Conservation (phyloP, 495 filamentous ascomycete genomes). For the Aspergillus mulundensis region DNA sequence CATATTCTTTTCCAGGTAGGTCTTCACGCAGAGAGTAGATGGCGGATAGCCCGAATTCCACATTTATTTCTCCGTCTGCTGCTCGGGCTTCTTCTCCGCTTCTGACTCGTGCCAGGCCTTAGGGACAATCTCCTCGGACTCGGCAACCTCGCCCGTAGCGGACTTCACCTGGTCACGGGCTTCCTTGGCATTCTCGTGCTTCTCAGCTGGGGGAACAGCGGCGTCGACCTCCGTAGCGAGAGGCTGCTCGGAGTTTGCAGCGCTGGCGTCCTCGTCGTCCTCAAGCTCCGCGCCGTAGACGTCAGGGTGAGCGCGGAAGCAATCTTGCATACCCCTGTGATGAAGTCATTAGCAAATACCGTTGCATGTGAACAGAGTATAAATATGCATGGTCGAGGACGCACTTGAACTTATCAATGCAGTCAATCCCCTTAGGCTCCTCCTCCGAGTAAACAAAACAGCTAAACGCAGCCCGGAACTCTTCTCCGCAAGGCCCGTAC, state of each 20-base stretch:
- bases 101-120: constrained; percentile 50
- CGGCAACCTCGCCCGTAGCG: constrained; percentile 24
- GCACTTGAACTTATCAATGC: constrained; percentile 96
- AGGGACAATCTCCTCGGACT: constrained; percentile 44
- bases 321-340: constrained; percentile 86
- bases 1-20: neutral
- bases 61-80: constrained; percentile 27
- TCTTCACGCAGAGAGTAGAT: neutral
- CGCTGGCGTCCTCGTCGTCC: constrained; percentile 61
- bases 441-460: constrained; percentile 94
- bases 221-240: constrained; percentile 14
- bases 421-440: constrained; percentile 98
- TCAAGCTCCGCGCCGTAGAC: constrained; percentile 87
- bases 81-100: constrained; percentile 22
- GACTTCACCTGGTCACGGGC: constrained; percentile 22
- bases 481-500: constrained; percentile 88
- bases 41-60: neutral
- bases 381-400: constrained; percentile 14
- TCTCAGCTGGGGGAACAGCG: constrained; percentile 23
- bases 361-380: neutral
- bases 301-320: constrained; percentile 88
- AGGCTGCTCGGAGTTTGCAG: constrained; percentile 2
- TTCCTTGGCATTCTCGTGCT: constrained; percentile 26
- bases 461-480: constrained; percentile 92
- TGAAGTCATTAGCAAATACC: neutral